Conservation (phyloP, 1,284 basidiomycete species). For the Irpex sp. region DNA sequence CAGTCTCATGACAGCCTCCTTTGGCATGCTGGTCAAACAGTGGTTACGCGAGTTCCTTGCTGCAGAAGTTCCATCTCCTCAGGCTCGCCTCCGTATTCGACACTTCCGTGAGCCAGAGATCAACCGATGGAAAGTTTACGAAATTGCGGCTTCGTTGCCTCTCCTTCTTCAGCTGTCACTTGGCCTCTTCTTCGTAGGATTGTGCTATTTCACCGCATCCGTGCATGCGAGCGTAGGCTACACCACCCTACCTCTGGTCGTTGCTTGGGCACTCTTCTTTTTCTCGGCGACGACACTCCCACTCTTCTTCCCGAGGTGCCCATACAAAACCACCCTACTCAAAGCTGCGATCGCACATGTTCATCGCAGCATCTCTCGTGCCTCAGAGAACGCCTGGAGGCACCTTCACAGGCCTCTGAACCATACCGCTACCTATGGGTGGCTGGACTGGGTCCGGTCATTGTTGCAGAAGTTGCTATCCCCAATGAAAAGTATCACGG, state of each 20-base stretch:
- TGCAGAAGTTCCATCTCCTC: neutral
- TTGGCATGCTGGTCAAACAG: slow-evolving; percentile 5
- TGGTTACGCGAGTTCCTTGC: slow-evolving; percentile 7
- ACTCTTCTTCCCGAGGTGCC: too few relatives aligned
- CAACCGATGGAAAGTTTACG: slow-evolving; percentile 1
- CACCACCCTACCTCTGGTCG: neutral
- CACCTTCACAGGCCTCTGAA: too few relatives aligned
- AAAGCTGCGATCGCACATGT: too few relatives aligned
- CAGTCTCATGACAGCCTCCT: slow-evolving; percentile 2
- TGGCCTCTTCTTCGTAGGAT: slow-evolving; percentile 1
- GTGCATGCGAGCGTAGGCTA: neutral
- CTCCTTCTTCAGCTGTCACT: slow-evolving; percentile 1
- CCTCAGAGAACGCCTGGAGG: too few relatives aligned
- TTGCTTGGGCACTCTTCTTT: neutral
- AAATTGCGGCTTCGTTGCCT: slow-evolving; percentile 1
- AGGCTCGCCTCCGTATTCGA: neutral
- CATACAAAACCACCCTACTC: too few relatives aligned
- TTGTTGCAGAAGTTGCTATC: too few relatives aligned
- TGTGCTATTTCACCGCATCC: slow-evolving; percentile 3
- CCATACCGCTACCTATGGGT: too few relatives aligned
- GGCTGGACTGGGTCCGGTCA: too few relatives aligned
- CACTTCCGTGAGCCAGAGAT: neutral
- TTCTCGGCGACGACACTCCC: too few relatives aligned
- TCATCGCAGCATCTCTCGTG: too few relatives aligned
- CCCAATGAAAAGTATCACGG: too few relatives aligned